Evolutionary conservation across 2,329 filamentous ascomycete species (phyloP).

Genomic region (Xylaria sp.): DNA sequence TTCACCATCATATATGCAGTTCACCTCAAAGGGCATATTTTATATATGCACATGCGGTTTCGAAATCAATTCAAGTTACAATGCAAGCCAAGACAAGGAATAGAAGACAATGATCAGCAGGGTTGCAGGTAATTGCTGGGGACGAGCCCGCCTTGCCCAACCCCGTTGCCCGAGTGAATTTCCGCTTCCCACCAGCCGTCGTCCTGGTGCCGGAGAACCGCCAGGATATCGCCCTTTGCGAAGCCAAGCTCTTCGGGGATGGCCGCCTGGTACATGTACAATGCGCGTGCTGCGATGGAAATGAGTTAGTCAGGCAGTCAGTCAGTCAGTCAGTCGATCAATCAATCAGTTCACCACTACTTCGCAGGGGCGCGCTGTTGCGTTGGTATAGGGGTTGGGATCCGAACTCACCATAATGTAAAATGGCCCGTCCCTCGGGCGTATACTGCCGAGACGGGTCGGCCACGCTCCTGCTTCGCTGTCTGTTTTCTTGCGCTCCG

Average conservation of each 20-base stretch:
- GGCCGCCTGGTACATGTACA: conserved; percentile 94
- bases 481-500: conserved; percentile 57
- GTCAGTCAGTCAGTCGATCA: background rate
- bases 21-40: conserved; percentile 24
- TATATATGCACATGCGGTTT: no score
- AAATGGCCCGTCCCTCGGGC: conserved; percentile 83
- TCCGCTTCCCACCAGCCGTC: conserved; percentile 99
- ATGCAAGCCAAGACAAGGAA: background rate
- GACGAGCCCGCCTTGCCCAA: conserved; percentile 68
- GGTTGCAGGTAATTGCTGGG: conserved; percentile 75
- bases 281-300: conserved; percentile 75
- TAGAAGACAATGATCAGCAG: conserved; percentile 30
- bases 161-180: conserved; percentile 74
- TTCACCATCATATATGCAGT: conserved; percentile 34
- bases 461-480: conserved; percentile 86
- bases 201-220: conserved; percentile 90
- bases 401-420: conserved; percentile 89
- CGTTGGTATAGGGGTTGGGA: background rate
- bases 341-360: conserved; percentile 37
- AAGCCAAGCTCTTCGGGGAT: conserved; percentile 97
- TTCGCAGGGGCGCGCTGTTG: no score
- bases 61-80: background rate
- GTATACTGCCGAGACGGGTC: conserved; percentile 85
- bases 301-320: background rate
- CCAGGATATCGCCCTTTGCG: conserved; percentile 89